Evolutionary conservation across 2,329 filamentous ascomycete species (phyloP).

Genomic region (Hypoxylon sp.): DNA sequence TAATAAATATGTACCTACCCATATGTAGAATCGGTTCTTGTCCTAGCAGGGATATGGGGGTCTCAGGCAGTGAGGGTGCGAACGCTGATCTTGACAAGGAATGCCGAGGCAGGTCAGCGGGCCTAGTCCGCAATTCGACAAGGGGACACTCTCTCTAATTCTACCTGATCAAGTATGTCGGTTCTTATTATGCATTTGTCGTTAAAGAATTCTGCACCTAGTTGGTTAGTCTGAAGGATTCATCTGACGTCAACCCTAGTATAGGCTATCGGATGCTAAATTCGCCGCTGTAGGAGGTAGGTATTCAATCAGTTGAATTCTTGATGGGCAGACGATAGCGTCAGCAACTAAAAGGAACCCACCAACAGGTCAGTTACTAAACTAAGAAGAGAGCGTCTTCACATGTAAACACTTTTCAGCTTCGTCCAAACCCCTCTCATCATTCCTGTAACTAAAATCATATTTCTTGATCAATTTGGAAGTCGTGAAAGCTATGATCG

Average conservation of each 20-base stretch:
- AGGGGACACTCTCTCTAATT: not conserved
- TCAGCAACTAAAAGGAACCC: not conserved
- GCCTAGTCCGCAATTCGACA: not conserved
- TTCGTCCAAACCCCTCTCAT: not conserved
- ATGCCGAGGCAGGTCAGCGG: not conserved
- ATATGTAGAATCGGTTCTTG: not conserved
- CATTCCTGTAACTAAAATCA: not conserved
- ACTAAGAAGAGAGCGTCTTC: not conserved
- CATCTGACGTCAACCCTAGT: not conserved
- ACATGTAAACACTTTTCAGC: not conserved
- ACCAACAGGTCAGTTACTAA: not conserved
- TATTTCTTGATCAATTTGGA: not conserved
- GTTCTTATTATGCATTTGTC: constrained; percentile 5
- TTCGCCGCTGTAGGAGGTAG: not conserved
- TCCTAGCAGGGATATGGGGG: not conserved
- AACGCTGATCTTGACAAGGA: constrained; percentile 7
- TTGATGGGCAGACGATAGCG: not conserved
- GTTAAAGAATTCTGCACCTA: not conserved
- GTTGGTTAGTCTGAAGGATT: not conserved
- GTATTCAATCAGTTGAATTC: not conserved
- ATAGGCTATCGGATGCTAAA: constrained; percentile 1
- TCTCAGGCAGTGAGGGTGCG: not conserved
- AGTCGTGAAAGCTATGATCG: constrained; percentile 16
- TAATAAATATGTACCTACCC: not conserved
- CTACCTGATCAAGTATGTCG: not conserved